phyloP scores from a whole-genome alignment of 2,329 filamentous ascomycete species.

The Sporothrix globosa region DNA sequence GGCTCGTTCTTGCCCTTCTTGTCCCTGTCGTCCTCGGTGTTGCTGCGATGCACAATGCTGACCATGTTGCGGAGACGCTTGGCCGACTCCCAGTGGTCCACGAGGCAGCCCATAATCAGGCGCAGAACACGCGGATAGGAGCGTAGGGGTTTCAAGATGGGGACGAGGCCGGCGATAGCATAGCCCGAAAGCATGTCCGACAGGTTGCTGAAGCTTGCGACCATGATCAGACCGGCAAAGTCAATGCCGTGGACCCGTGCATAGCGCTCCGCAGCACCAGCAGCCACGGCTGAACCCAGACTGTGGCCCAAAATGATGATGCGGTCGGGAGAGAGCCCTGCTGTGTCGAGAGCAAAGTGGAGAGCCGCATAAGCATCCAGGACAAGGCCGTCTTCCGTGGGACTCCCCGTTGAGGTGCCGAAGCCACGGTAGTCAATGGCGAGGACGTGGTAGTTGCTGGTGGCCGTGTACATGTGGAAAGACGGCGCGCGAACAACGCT shows the following conservation, averaged over 20 bases:
- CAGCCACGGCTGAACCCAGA: slow-evolving; percentile 81
- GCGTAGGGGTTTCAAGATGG: slow-evolving; percentile 75
- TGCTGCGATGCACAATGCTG: slow-evolving; percentile 48
- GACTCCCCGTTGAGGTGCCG: slow-evolving; percentile 76
- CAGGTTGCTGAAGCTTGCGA: slow-evolving; percentile 78
- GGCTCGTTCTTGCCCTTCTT: neutral
- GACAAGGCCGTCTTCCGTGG: slow-evolving; percentile 79
- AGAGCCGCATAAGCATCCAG: slow-evolving; percentile 74
- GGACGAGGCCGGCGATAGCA: slow-evolving; percentile 74
- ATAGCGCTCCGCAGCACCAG: slow-evolving; percentile 73
- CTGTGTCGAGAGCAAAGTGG: slow-evolving; percentile 69
- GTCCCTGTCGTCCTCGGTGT: slow-evolving; percentile 41
- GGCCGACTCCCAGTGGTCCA: slow-evolving; percentile 81
- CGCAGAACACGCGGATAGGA: slow-evolving; percentile 66
- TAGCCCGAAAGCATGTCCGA: slow-evolving; percentile 76
- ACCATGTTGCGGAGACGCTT: slow-evolving; percentile 65
- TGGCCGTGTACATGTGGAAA: slow-evolving; percentile 75
- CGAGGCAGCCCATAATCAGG: slow-evolving; percentile 63
- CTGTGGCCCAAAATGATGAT: slow-evolving; percentile 87
- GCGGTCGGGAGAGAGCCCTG: slow-evolving; percentile 66
- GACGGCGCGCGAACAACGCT: slow-evolving; percentile 75
- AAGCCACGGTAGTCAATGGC: slow-evolving; percentile 91
- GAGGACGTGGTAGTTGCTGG: slow-evolving; percentile 77
- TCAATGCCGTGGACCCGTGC: slow-evolving; percentile 58
- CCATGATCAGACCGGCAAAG: slow-evolving; percentile 78